Evolutionary conservation across 352 stramenopile species (phyloP).

Genomic region (Globisporangium viniferum): DNA sequence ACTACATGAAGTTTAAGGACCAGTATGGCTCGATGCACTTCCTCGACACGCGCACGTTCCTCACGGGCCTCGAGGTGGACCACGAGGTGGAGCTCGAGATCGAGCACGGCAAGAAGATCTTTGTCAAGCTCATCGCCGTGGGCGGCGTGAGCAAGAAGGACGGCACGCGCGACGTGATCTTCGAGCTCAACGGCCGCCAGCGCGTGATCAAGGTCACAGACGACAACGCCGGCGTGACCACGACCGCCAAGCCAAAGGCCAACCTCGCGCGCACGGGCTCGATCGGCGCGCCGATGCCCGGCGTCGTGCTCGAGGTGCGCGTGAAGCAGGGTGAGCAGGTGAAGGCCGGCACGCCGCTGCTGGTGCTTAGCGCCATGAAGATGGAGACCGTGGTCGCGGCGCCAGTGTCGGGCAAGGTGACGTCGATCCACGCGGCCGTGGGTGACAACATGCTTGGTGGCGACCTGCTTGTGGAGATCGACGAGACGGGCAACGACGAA

Average conservation of each 20-base stretch:
- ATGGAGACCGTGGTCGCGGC: constrained; percentile 97
- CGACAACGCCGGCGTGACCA: constrained; percentile 66
- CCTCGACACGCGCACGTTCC: constrained; percentile 79
- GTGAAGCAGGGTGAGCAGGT: constrained; percentile 92
- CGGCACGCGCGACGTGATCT: constrained; percentile 93
- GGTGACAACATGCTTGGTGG: constrained; percentile 94
- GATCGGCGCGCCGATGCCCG: constrained; percentile 96
- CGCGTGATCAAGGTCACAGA: constrained; percentile 92
- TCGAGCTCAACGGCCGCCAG: constrained; percentile 96
- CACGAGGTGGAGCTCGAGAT: constrained; percentile 84
- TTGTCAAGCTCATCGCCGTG: constrained; percentile 93
- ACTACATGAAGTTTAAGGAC: constrained; percentile 84
- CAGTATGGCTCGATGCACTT: constrained; percentile 86
- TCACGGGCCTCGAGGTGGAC: constrained; percentile 69
- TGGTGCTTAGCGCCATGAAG: constrained; percentile 98
- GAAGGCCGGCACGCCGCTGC: constrained; percentile 90
- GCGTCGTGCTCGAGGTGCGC: constrained; percentile 95
- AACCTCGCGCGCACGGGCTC: constrained; percentile 69
- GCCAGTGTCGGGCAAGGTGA: constrained; percentile 89
- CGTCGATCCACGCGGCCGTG: constrained; percentile 87
- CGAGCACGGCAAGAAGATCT: constrained; percentile 96
- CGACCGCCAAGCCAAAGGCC: constrained; percentile 83
- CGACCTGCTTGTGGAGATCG: constrained; percentile 95
- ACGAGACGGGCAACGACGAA: constrained; percentile 69
- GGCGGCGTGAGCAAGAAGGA: constrained; percentile 87